Conservation (phyloP, 805 yeast genomes). For the Vanderwaltozyma verrucispora region DNA sequence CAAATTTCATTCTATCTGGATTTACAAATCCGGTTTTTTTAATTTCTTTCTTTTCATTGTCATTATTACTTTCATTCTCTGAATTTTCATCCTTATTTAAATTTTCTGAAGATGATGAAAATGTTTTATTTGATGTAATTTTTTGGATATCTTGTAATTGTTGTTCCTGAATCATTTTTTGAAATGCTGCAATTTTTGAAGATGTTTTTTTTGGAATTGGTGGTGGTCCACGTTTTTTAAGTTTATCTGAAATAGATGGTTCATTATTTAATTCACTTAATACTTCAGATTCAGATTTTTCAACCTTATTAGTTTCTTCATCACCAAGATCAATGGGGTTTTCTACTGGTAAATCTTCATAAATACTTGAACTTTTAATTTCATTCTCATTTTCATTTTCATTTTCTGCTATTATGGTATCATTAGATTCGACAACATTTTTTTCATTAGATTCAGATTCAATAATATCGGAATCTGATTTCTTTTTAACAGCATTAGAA, state of each 20-base stretch:
- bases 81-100: not conserved
- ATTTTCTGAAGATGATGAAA: not conserved
- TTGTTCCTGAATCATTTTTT: slow-evolving; percentile 54
- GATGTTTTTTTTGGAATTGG: slow-evolving; percentile 71
- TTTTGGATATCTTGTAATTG: slow-evolving; percentile 44
- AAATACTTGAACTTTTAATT: too few relatives aligned
- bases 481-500: too few relatives aligned
- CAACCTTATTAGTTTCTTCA: not conserved
- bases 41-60: not conserved
- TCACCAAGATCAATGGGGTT: not conserved
- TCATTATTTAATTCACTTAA: not conserved
- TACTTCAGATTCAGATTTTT: not conserved
- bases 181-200: slow-evolving; percentile 71
- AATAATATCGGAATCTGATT: too few relatives aligned
- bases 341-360: not conserved
- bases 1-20: slow-evolving; percentile 22
- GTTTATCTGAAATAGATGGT: not conserved
- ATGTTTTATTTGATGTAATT: not conserved
- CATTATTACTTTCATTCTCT: not conserved
- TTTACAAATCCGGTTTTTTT: not conserved
- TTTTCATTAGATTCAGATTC: too few relatives aligned
- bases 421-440: too few relatives aligned
- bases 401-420: too few relatives aligned
- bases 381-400: not conserved
- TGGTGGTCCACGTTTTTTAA: slow-evolving; percentile 34